phyloP scores from a whole-genome alignment of 768 basidiomycete species.

The Mrakia hoshinonis region DNA sequence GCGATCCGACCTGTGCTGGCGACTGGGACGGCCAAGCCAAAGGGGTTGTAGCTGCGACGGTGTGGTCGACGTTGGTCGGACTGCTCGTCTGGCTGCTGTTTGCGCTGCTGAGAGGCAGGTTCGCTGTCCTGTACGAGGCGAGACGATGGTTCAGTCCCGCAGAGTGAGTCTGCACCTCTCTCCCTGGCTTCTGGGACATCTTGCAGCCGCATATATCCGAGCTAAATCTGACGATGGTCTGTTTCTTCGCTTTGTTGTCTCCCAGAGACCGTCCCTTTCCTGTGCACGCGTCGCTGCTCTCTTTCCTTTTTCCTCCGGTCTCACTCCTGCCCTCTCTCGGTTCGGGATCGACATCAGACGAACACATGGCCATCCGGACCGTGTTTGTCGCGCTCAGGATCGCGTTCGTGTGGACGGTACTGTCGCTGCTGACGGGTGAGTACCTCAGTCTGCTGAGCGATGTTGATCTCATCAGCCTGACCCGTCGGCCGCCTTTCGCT shows the following conservation, averaged over 20 bases:
- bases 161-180: background rate
- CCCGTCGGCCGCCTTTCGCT: background rate
- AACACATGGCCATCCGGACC: background rate
- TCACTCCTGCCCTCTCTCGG: constrained; percentile 7
- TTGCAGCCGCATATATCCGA: no score
- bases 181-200: background rate
- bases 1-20: constrained; percentile 11
- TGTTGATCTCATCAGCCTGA: background rate
- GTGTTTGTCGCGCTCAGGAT: background rate
- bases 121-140: background rate
- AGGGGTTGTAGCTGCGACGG: background rate
- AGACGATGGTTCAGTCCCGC: constrained; percentile 4
- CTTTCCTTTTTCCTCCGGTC: constrained; percentile 14
- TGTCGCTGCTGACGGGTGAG: background rate
- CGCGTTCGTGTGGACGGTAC: constrained; percentile 12
- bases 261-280: background rate
- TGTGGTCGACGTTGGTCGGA: background rate
- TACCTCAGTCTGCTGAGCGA: background rate
- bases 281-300: constrained; percentile 1
- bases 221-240: no score
- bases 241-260: background rate
- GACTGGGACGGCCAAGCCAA: constrained; percentile 16
- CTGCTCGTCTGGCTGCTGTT: constrained; percentile 5
- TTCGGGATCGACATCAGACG: background rate
- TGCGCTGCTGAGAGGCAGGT: background rate